Evolutionary conservation across 257 asterid genomes (phyloP).

Genomic region (Forsythia viridissima): DNA sequence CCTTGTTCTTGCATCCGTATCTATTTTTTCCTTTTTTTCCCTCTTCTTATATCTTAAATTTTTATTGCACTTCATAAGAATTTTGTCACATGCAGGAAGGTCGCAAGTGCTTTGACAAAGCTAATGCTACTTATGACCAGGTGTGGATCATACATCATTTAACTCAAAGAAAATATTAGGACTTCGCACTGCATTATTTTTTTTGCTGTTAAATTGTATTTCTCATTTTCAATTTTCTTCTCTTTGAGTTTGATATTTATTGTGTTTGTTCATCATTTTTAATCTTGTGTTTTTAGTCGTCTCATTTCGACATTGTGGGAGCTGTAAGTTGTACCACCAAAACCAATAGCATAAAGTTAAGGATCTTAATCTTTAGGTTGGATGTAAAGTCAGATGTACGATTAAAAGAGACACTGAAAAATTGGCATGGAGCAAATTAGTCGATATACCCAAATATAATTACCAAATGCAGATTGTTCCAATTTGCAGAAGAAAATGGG

Average conservation of each 20-base stretch:
- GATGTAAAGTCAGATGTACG: constrained; percentile 10
- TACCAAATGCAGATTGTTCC: background rate
- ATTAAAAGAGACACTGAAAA: background rate
- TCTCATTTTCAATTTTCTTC: background rate
- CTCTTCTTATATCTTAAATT: constrained; percentile 11
- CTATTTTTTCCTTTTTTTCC: background rate
- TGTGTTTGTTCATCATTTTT: background rate
- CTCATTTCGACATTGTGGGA: constrained; percentile 15
- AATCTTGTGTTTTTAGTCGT: constrained; percentile 10
- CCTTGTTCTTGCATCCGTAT: background rate
- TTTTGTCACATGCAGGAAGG: constrained; percentile 73
- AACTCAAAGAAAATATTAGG: background rate
- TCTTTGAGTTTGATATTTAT: background rate
- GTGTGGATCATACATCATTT: constrained; percentile 36
- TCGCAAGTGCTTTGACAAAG: constrained; percentile 97
- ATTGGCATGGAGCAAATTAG: background rate
- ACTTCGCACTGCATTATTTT: constrained; percentile 7
- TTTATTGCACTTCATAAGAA: constrained; percentile 27
- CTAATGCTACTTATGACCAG: constrained; percentile 88
- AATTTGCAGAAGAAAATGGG: background rate
- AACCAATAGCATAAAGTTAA: background rate
- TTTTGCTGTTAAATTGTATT: background rate
- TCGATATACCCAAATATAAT: background rate
- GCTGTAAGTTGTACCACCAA: constrained; percentile 13
- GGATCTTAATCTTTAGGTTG: constrained; percentile 9